Evolutionary conservation across 116 monocot species (phyloP).

Genomic region (Cymodocea nodosa): DNA sequence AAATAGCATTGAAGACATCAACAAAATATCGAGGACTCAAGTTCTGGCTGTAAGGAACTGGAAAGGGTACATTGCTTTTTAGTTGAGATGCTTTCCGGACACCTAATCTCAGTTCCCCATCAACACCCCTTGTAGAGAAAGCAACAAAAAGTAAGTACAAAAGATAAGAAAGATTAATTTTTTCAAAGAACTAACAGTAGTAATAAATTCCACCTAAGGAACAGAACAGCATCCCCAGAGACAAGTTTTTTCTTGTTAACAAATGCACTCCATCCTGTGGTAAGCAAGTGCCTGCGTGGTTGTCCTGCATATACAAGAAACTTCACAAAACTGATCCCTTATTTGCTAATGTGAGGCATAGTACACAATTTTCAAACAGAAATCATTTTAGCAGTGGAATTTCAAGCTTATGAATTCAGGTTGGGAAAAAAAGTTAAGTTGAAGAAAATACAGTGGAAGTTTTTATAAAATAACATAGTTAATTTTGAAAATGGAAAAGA

Average conservation of each 20-base stretch:
- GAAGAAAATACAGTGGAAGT: no score
- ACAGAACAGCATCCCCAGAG: slow-evolving; percentile 78
- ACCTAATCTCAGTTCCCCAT: slow-evolving; percentile 72
- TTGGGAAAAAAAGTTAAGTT: no score
- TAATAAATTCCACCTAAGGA: slow-evolving; percentile 38
- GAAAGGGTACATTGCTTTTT: slow-evolving; percentile 19
- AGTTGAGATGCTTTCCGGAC: slow-evolving; percentile 55
- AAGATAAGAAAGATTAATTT: background rate
- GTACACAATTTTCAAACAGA: no score
- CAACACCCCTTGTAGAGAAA: slow-evolving; percentile 40
- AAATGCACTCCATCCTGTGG: slow-evolving; percentile 89
- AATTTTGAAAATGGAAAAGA: no score
- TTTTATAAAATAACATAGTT: no score
- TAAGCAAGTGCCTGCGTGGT: slow-evolving; percentile 72
- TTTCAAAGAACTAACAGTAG: background rate
- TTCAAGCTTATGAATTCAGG: no score
- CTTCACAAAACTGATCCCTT: background rate
- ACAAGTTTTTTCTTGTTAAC: slow-evolving; percentile 78
- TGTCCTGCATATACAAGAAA: slow-evolving; percentile 30
- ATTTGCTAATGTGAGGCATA: no score
- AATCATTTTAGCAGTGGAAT: no score
- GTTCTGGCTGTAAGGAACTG: slow-evolving; percentile 16
- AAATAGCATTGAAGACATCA: slow-evolving; percentile 42
- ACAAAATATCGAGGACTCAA: slow-evolving; percentile 17
- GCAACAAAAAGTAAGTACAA: no score